Evolutionary conservation across 352 stramenopile genomes (phyloP).

Genomic region (Phytopythium vexans): DNA sequence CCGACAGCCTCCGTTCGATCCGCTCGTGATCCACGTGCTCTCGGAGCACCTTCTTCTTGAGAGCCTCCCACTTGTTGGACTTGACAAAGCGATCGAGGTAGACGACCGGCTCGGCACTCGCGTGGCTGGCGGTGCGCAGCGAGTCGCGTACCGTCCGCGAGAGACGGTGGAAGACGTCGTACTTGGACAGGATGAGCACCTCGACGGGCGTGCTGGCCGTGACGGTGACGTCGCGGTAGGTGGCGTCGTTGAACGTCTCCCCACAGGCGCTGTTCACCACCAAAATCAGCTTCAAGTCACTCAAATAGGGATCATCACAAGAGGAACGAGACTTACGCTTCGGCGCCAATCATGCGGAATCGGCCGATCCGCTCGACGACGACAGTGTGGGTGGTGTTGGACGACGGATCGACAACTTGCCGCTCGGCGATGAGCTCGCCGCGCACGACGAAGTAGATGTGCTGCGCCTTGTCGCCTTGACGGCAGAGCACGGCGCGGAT

Average conservation of each 20-base stretch:
- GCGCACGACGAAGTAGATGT: constrained; percentile 73
- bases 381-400: constrained; percentile 24
- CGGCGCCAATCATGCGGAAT: constrained; percentile 61
- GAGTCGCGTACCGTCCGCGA: constrained; percentile 53
- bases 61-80: constrained; percentile 57
- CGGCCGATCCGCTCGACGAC: constrained; percentile 60
- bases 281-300: neutral
- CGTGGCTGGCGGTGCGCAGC: constrained; percentile 37
- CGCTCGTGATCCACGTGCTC: constrained; percentile 46
- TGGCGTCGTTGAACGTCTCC: constrained; percentile 58
- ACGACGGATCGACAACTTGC: constrained; percentile 37
- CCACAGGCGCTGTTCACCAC: constrained; percentile 40
- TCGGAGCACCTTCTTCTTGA: constrained; percentile 45
- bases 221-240: constrained; percentile 60
- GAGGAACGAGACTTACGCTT: constrained; percentile 46
- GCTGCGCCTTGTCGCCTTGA: constrained; percentile 56
- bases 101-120: constrained; percentile 45
- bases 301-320: neutral
- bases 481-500: constrained; percentile 42
- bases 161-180: constrained; percentile 75
- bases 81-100: constrained; percentile 74
- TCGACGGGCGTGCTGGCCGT: constrained; percentile 68
- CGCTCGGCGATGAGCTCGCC: constrained; percentile 61
- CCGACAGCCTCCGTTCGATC: constrained; percentile 41
- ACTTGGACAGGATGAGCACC: constrained; percentile 68